Evolutionary conservation across 2,329 filamentous ascomycete species (phyloP).

Genomic region (Lomentospora prolificans): DNA sequence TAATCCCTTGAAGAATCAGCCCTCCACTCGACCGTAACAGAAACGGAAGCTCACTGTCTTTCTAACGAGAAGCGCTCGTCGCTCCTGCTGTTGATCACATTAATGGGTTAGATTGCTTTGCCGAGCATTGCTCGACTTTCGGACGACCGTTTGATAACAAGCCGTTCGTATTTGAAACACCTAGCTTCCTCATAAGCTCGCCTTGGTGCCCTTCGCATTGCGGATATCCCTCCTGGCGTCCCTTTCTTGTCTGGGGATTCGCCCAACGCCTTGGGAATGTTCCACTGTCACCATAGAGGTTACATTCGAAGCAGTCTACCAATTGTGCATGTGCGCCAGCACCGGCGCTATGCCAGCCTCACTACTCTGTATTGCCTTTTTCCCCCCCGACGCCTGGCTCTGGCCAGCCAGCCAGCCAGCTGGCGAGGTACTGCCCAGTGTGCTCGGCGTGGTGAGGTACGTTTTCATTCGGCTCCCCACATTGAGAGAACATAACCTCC

Average conservation of each 20-base stretch:
- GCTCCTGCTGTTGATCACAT: too few species aligned
- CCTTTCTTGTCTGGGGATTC: background rate
- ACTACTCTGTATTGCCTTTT: background rate
- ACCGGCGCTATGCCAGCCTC: background rate
- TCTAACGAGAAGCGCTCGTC: too few species aligned
- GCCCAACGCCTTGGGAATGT: background rate
- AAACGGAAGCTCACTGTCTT: too few species aligned
- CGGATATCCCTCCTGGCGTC: background rate
- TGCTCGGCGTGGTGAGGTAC: too few species aligned
- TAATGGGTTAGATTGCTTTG: too few species aligned
- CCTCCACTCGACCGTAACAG: too few species aligned
- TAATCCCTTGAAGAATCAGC: too few species aligned
- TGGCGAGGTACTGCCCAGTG: too few species aligned
- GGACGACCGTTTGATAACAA: background rate
- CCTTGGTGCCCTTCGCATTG: background rate
- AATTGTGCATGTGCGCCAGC: background rate
- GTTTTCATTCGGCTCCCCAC: too few species aligned
- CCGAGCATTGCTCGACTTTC: background rate
- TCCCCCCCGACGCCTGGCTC: too few species aligned
- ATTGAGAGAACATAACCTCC: too few species aligned
- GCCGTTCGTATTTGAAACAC: background rate
- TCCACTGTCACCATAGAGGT: background rate
- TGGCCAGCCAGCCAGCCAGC: too few species aligned
- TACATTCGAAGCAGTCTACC: background rate
- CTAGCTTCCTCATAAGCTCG: background rate